These are phyloP conservation scores for Nannizziopsis barbatae DNA, from an alignment of 2,329 filamentous ascomycete species.

Conservation along the genomic window DNA sequence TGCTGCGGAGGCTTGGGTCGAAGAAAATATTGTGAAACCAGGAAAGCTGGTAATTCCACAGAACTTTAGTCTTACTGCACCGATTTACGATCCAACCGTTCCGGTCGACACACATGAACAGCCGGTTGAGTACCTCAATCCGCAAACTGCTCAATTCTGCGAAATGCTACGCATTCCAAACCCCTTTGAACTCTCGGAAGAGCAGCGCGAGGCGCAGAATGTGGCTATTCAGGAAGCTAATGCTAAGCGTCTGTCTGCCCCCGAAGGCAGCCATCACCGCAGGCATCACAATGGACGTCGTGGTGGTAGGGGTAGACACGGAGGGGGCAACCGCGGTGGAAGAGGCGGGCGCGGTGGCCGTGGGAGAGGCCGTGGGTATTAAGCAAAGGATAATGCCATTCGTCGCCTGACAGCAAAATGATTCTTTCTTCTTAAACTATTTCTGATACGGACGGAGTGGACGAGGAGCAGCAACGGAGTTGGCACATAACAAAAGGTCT, in stretches of 20 bases:
- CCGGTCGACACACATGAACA: slow-evolving; percentile 50
- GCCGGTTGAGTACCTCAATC: slow-evolving; percentile 73
- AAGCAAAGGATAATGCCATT: slow-evolving; percentile 2
- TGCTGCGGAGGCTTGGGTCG: slow-evolving; percentile 64
- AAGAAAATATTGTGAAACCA: slow-evolving; percentile 56
- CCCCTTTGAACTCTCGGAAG: slow-evolving; percentile 58
- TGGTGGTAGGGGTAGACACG: slow-evolving; percentile 17
- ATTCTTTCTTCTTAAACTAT: background rate
- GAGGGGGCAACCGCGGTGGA: slow-evolving; percentile 12
- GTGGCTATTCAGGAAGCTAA: slow-evolving; percentile 12
- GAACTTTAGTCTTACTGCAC: slow-evolving; percentile 68
- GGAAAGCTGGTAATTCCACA: slow-evolving; percentile 58
- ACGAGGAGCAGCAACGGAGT: background rate
- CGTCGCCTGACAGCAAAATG: background rate
- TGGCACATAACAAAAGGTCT: too few species aligned
- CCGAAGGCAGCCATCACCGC: background rate
- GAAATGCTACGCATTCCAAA: slow-evolving; percentile 65
- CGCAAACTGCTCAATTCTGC: slow-evolving; percentile 76
- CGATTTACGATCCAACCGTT: slow-evolving; percentile 50
- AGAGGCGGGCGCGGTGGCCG: slow-evolving; percentile 13
- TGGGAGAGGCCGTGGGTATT: slow-evolving; percentile 7
- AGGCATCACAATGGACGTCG: background rate
- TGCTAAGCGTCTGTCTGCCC: slow-evolving; percentile 20
- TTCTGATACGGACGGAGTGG: background rate
- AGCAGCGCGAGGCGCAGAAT: slow-evolving; percentile 49